Conservation (phyloP, 2,329 filamentous ascomycete species). For the Neocucurbitaria cava region DNA sequence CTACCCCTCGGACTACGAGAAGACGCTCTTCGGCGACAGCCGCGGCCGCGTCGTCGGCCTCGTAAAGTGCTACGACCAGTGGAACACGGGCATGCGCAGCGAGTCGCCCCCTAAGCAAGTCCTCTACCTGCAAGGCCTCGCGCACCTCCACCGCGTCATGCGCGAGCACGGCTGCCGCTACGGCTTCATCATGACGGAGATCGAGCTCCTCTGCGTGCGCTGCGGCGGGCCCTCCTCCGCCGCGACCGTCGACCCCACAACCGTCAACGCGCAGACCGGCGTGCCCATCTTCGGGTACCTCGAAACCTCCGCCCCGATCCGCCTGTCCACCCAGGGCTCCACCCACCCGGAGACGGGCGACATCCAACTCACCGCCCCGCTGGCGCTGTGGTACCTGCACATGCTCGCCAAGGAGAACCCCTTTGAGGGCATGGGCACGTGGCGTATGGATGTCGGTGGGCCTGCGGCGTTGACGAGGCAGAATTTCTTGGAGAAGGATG, state of each 20-base stretch:
- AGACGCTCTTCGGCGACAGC: constrained; percentile 55
- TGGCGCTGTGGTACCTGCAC: constrained; percentile 80
- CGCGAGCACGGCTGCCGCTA: constrained; percentile 92
- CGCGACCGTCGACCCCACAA: constrained; percentile 43
- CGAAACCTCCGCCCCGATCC: constrained; percentile 70
- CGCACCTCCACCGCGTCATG: constrained; percentile 89
- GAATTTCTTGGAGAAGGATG: constrained; percentile 73
- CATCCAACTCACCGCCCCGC: constrained; percentile 69
- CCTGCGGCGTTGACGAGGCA: constrained; percentile 75
- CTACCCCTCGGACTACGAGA: constrained; percentile 61
- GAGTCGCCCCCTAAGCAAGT: constrained; percentile 85
- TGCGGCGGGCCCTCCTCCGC: constrained; percentile 63
- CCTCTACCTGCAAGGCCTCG: constrained; percentile 84
- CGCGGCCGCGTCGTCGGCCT: constrained; percentile 76
- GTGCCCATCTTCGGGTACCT: constrained; percentile 86
- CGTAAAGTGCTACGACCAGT: constrained; percentile 90
- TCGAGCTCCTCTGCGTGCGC: constrained; percentile 89
- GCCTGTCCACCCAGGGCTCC: constrained; percentile 56
- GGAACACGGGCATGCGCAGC: constrained; percentile 93
- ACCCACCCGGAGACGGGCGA: constrained; percentile 46
- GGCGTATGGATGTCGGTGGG: constrained; percentile 75
- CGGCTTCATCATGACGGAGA: constrained; percentile 95
- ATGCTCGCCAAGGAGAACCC: constrained; percentile 71
- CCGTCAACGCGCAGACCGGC: constrained; percentile 55
- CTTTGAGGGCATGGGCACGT: constrained; percentile 66